Evolutionary conservation across 2,329 filamentous ascomycete genomes (phyloP).

Genomic region (Fusarium paranaense): DNA sequence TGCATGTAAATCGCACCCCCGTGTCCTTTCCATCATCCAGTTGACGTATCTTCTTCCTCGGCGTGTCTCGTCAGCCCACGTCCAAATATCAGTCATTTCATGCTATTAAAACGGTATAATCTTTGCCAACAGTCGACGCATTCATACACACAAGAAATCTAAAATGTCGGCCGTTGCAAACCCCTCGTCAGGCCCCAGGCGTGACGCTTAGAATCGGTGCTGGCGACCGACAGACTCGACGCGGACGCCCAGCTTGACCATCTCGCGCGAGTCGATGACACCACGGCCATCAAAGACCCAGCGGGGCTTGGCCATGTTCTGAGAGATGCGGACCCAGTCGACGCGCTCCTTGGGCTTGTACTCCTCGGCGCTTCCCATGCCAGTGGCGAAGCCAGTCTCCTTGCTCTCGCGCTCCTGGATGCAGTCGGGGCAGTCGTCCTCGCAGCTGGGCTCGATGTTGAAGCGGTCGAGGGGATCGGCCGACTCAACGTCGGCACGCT

Average conservation of each 20-base stretch:
- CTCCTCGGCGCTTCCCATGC: constrained; percentile 58
- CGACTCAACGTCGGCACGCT: constrained; percentile 43
- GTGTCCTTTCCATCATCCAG: constrained; percentile 21
- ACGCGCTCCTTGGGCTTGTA: constrained; percentile 60
- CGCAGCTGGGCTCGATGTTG: constrained; percentile 58
- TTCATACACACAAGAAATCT: constrained; percentile 44
- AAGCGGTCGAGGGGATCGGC: constrained; percentile 61
- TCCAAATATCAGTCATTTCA: constrained; percentile 46
- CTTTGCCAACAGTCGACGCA: constrained; percentile 41
- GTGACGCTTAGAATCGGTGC: constrained; percentile 51
- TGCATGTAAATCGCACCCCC: constrained; percentile 29
- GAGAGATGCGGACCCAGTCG: constrained; percentile 64
- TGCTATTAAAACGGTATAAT: constrained; percentile 49
- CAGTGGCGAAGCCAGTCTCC: constrained; percentile 54
- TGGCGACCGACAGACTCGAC: constrained; percentile 66
- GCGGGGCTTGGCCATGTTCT: constrained; percentile 63
- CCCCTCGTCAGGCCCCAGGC: constrained; percentile 10
- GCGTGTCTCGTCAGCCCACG: constrained; percentile 41
- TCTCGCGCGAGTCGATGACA: constrained; percentile 60
- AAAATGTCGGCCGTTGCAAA: constrained; percentile 35
- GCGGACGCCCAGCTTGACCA: constrained; percentile 62
- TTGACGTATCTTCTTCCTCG: constrained; percentile 31
- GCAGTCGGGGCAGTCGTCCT: constrained; percentile 63
- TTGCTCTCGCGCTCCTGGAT: constrained; percentile 54
- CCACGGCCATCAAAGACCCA: constrained; percentile 70